These are phyloP conservation scores for Bromus sterilis DNA, from an alignment of 176 grass and related monocot species.

Conservation along the genomic window DNA sequence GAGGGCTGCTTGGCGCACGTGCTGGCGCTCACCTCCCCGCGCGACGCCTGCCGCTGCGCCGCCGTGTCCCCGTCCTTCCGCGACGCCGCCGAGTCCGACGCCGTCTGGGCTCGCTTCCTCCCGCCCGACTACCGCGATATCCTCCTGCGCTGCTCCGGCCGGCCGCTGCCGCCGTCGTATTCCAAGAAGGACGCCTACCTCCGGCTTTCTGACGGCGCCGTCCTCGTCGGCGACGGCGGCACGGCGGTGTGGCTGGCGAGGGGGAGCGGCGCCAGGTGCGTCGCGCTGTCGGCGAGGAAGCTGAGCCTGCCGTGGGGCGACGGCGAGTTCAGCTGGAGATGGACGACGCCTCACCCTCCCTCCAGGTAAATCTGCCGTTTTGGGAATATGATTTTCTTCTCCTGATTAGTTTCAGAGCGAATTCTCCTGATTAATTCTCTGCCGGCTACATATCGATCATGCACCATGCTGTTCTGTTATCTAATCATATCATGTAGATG, in stretches of 20 bases:
- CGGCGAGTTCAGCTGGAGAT: conserved; percentile 43
- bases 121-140: conserved; percentile 1
- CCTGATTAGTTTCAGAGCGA: neutral
- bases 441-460: neutral
- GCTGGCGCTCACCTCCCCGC: conserved; percentile 38
- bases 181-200: conserved; percentile 29
- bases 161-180: neutral
- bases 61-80: conserved; percentile 33
- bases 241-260: conserved; percentile 25
- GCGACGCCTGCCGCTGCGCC: conserved; percentile 17
- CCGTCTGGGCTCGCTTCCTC: conserved; percentile 33
- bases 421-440: neutral
- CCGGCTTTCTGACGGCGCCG: conserved; percentile 13
- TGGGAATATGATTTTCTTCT: neutral
- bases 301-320: conserved; percentile 46
- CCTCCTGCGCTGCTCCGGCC: neutral
- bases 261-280: conserved; percentile 30
- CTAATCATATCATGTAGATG: no score
- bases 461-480: neutral
- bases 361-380: neutral
- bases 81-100: conserved; percentile 30
- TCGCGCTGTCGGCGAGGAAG: conserved; percentile 1
- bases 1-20: conserved; percentile 26
- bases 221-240: neutral
- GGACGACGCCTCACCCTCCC: conserved; percentile 1